A percentile compares a stretch with the other conserved stretches of the same genome.
phyloP scores from a whole-genome alignment of 2,329 filamentous ascomycete genomes.

The Bertia moriformis region DNA sequence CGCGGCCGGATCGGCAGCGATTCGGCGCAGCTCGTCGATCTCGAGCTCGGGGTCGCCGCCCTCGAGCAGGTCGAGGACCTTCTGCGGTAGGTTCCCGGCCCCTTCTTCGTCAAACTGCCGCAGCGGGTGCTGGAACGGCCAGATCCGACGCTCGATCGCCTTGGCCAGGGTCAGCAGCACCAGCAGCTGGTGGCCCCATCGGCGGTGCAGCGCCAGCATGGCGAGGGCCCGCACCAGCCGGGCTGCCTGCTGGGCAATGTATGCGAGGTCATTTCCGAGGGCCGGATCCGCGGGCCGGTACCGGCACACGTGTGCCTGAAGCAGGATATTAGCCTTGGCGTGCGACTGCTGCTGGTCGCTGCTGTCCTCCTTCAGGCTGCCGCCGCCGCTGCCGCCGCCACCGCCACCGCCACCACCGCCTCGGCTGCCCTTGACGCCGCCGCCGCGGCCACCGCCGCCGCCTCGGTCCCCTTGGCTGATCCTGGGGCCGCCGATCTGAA shows the following conservation, averaged over 20 bases:
- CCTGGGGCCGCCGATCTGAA: too few species aligned
- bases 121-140: conserved; percentile 88
- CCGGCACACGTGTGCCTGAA: conserved; percentile 86
- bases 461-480: conserved; percentile 33
- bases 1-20: conserved; percentile 88
- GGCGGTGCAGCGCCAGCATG: conserved; percentile 88
- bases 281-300: conserved; percentile 86
- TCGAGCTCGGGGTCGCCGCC: conserved; percentile 62
- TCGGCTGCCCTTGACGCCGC: conserved; percentile 1
- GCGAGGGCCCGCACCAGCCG: conserved; percentile 90
- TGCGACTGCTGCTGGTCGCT: conserved; percentile 61
- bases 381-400: conserved; percentile 1
- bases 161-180: conserved; percentile 85
- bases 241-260: conserved; percentile 88
- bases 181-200: conserved; percentile 90
- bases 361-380: too few species aligned
- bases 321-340: conserved; percentile 93
- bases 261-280: conserved; percentile 77
- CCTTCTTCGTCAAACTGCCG: conserved; percentile 94
- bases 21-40: conserved; percentile 67
- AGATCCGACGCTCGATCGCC: conserved; percentile 90
- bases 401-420: conserved; percentile 1
- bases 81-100: conserved; percentile 67
- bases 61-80: conserved; percentile 72
- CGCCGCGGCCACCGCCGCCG: conserved; percentile 1